Evolutionary conservation across 2,329 filamentous ascomycete genomes (phyloP).

Genomic region (Daldinia sp.): DNA sequence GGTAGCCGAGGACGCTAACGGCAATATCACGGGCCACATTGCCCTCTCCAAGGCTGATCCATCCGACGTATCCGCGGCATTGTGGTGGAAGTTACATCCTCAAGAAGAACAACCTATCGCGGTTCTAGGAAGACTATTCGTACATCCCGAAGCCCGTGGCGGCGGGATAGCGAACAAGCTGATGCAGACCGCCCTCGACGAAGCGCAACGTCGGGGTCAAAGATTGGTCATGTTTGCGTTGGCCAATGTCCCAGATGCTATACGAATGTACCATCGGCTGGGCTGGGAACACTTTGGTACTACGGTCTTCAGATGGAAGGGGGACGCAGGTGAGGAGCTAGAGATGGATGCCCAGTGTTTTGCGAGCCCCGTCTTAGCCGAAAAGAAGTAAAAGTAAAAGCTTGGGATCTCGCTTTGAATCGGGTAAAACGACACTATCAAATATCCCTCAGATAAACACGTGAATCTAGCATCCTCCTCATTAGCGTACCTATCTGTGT

Average conservation of each 20-base stretch:
- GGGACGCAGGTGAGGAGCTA: conserved; percentile 3
- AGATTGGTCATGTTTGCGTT: conserved; percentile 9
- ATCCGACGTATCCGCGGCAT: neutral
- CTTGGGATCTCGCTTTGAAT: neutral
- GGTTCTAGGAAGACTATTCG: conserved; percentile 7
- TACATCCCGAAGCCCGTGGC: conserved; percentile 3
- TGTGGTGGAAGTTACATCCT: conserved; percentile 8
- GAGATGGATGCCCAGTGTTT: conserved; percentile 11
- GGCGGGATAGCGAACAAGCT: conserved; percentile 8
- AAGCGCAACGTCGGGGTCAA: conserved; percentile 1
- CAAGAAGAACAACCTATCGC: conserved; percentile 1
- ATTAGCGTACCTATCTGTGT: neutral
- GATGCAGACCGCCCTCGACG: conserved; percentile 8
- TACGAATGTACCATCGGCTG: conserved; percentile 4
- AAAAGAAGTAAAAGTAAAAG: conserved; percentile 3
- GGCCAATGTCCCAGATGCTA: conserved; percentile 5
- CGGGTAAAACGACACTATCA: neutral
- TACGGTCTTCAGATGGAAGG: conserved; percentile 2
- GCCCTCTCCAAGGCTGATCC: neutral
- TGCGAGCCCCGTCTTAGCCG: conserved; percentile 2
- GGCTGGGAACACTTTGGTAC: conserved; percentile 8
- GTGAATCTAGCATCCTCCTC: neutral
- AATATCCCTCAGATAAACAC: conserved; percentile 1
- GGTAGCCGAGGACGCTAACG: conserved; percentile 1
- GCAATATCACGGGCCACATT: conserved; percentile 3